Conservation (phyloP, 78 protist genomes). For the Dictyostelium brefeldianum region DNA sequence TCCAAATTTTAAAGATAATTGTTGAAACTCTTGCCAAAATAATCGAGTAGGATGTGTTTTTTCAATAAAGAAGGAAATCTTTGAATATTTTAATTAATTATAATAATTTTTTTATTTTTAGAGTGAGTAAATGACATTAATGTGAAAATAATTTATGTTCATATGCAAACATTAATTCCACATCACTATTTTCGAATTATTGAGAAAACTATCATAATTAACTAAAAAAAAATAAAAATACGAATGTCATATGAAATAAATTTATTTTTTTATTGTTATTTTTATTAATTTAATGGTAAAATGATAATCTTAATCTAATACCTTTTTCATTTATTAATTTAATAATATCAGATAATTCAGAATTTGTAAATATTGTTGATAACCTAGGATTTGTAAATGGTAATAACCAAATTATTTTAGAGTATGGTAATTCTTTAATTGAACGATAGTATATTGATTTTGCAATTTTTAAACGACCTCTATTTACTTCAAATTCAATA, state of each 20-base stretch:
- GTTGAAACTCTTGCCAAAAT: no score
- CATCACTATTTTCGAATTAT: no score
- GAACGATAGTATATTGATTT: slow-evolving; percentile 64
- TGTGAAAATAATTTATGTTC: no score
- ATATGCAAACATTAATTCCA: no score
- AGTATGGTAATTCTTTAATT: slow-evolving; percentile 59
- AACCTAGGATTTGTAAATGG: slow-evolving; percentile 19
- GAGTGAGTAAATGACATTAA: not conserved
- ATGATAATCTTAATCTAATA: slow-evolving; percentile 7
- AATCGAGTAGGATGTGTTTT: no score
- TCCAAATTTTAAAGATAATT: no score
- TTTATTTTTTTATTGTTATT: not conserved
- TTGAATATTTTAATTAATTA: not conserved
- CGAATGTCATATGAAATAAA: not conserved
- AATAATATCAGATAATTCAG: not conserved
- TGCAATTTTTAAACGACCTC: not conserved
- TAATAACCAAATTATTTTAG: slow-evolving; percentile 63
- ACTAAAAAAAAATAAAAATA: not conserved
- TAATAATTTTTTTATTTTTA: no score
- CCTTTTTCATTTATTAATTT: slow-evolving; percentile 25
- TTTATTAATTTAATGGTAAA: not conserved
- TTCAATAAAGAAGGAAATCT: not conserved
- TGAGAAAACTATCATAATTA: not conserved
- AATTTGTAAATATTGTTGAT: not conserved
- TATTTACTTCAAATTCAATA: slow-evolving; percentile 34